Percentiles rank a stretch among this genome's conserved stretches.
Conservation (phyloP, 176 grass and related monocot species). For the Dendrocalamus sinicus region DNA sequence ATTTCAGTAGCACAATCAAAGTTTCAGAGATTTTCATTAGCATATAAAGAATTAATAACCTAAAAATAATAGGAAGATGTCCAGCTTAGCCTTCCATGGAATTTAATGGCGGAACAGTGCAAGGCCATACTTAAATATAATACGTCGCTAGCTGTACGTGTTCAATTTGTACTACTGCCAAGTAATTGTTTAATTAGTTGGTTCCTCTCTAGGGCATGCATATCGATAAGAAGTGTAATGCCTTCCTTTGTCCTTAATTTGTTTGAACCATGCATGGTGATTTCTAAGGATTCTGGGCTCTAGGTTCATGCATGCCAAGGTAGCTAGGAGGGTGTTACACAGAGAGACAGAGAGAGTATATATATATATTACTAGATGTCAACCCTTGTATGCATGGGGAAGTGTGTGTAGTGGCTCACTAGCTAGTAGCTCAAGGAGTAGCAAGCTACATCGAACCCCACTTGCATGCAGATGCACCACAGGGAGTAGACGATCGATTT, state of each 20-base stretch:
- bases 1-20: no score
- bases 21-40: no score
- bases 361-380: slow-evolving; percentile 3
- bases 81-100: no score
- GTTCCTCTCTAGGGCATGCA: no score
- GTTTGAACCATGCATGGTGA: not conserved
- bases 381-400: not conserved
- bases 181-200: no score
- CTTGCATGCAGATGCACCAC: not conserved
- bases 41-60: no score
- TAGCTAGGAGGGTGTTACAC: not conserved
- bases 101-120: no score
- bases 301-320: slow-evolving; percentile 15
- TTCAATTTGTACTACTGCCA: no score
- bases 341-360: not conserved
- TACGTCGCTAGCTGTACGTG: no score
- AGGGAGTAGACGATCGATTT: no score
- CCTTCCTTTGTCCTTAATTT: not conserved
- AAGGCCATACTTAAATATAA: no score
- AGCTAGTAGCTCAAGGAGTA: not conserved
- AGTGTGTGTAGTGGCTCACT: not conserved
- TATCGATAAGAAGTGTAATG: not conserved
- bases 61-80: no score
- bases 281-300: slow-evolving; percentile 3
- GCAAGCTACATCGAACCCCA: not conserved